Evolutionary conservation across 129 eudicot species (phyloP), one percentile per base, ranked within the genome.

Genomic region (Tagetes erecta): DNA sequence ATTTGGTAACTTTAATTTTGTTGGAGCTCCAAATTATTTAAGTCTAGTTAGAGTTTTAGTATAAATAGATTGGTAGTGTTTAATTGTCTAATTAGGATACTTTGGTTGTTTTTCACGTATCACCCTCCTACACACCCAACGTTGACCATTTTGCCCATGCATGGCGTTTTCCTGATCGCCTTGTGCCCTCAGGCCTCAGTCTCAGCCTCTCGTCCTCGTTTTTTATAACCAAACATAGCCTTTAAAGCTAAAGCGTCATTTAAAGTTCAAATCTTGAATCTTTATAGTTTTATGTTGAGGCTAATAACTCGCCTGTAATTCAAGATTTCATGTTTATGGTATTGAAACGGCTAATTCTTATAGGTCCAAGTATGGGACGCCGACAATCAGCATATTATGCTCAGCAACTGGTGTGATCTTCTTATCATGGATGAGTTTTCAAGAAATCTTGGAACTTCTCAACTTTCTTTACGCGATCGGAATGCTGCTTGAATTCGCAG

Each of bases 341-440:
- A 5, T 14, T 64, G 47, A 64, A 64, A n/a, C 0, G 13, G 39
- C 6, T n/a, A 14, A 64, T 3, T 33, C 47, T 82, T 64, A 36
- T 73, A 92, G 97, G 85, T 92, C 98, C n/a, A 87, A 86, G 66
- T 86, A 71, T 38, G 96, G 96, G 55, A 92, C 98, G 1, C 98
- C 98, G 45, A 87, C 96, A 39, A 55, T 87, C 62, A 87, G 98
- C 83, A 92, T 92, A 65, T 72, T 92, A 68, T 89, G 89, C 80
- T 92, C 98, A 0, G 98, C 98, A 69, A 85, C 89, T 35, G 98
- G 98, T 59, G 98, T 92, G 35, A 83, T 92, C 85, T 81, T 92
- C 82, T 55, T 92, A 30, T 89, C 98, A 51, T 92, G 98, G 96
- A 87, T 92, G 98, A 92, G 86, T 71, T 92, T 92, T 80, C 92